These are phyloP conservation scores for Apophysomyces variabilis DNA, from an alignment of 371 early-diverging fungal species.

Conservation along the genomic window DNA sequence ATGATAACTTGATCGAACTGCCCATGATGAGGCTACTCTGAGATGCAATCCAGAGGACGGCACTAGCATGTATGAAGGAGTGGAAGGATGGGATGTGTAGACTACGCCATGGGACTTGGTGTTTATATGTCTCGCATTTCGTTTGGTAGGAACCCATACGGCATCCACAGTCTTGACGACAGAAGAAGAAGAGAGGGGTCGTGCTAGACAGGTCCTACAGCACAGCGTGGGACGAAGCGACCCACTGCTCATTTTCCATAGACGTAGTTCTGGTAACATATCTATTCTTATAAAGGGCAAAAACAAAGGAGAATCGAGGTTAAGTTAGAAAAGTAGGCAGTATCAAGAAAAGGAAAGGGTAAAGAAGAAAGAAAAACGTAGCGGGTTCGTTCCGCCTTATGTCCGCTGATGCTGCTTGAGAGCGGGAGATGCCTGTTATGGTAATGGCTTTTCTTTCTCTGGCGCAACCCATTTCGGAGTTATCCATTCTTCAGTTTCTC, in stretches of 20 bases:
- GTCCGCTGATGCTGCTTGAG: no score
- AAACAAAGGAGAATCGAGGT: not conserved
- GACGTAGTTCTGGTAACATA: not conserved
- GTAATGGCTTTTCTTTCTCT: no score
- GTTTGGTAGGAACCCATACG: not conserved
- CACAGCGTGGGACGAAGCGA: not conserved
- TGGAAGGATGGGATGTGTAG: not conserved
- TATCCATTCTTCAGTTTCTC: no score
- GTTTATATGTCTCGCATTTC: not conserved
- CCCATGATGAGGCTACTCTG: not conserved
- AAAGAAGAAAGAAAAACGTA: no score
- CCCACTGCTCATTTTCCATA: slow-evolving; percentile 1
- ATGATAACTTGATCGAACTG: not conserved
- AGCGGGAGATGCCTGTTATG: no score
- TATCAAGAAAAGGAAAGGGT: no score
- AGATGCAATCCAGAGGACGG: not conserved
- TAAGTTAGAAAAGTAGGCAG: not conserved
- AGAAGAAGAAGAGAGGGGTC: not conserved
- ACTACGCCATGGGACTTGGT: not conserved
- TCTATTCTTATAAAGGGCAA: not conserved
- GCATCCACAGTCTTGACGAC: not conserved
- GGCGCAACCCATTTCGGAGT: no score
- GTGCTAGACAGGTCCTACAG: slow-evolving; percentile 1
- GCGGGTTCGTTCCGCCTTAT: no score
- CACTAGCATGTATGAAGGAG: not conserved